These are phyloP conservation scores for Corinectria fuckeliana DNA, from an alignment of 2,329 filamentous ascomycete genomes.

Conservation along the genomic window DNA sequence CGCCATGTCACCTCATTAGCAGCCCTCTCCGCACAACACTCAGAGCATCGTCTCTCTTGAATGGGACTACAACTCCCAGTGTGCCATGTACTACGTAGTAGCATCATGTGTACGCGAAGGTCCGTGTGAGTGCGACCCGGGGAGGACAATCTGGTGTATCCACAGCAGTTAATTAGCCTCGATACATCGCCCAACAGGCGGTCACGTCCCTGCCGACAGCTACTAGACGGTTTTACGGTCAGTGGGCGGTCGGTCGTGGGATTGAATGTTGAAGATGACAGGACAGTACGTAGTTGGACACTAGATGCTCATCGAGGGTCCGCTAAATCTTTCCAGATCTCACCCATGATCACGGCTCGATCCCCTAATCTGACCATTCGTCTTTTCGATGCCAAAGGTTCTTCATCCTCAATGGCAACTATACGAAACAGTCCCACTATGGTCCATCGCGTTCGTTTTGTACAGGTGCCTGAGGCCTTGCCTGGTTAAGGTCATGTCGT, in stretches of 20 bases:
- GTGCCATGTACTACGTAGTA: not conserved
- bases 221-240: not conserved
- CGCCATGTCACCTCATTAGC: not conserved
- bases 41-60: not conserved
- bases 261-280: not conserved
- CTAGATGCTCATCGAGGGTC: not conserved
- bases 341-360: not conserved
- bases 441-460: not conserved
- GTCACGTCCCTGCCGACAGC: slow-evolving; percentile 3
- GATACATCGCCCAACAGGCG: slow-evolving; percentile 12
- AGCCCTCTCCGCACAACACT: not conserved
- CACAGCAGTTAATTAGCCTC: slow-evolving; percentile 20
- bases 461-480: not conserved
- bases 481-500: slow-evolving; percentile 12
- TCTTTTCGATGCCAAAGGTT: not conserved
- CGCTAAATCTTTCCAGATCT: slow-evolving; percentile 21
- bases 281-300: slow-evolving; percentile 2
- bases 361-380: slow-evolving; percentile 6
- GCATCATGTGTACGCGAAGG: not conserved
- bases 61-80: not conserved
- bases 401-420: not conserved
- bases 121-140: slow-evolving; percentile 3
- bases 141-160: not conserved
- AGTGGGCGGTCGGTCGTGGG: not conserved
- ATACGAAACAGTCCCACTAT: not conserved